A percentile compares a stretch with the other conserved stretches of the same genome.
phyloP scores from a whole-genome alignment of 768 basidiomycete genomes.

The Mycena belliarum region DNA sequence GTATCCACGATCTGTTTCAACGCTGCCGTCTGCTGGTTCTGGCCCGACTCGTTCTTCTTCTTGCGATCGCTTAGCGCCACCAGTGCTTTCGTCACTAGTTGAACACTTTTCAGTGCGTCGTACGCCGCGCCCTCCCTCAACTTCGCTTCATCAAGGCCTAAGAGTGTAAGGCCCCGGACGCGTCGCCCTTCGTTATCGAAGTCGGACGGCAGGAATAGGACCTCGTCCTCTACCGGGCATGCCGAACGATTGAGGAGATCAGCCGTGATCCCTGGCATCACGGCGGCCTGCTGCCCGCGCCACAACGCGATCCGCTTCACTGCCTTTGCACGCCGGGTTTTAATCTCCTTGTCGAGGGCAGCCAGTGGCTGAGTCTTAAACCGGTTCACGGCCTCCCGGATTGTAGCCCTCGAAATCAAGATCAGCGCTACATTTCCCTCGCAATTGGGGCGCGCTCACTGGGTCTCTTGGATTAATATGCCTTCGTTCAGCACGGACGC shows the following conservation, averaged over 20 bases:
- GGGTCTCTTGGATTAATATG: neutral
- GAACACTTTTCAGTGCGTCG: neutral
- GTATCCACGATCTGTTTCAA: neutral
- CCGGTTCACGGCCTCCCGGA: neutral
- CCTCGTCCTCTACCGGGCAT: neutral
- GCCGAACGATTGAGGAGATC: neutral
- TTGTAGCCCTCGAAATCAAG: neutral
- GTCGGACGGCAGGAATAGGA: neutral
- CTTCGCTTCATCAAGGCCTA: neutral
- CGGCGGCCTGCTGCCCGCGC: neutral
- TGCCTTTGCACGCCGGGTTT: neutral
- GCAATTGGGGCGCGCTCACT: neutral
- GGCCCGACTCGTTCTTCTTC: neutral
- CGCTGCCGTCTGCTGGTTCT: neutral
- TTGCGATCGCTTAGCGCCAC: neutral
- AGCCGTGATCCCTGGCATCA: neutral
- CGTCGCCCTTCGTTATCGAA: neutral
- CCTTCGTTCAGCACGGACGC: neutral
- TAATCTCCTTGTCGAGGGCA: neutral
- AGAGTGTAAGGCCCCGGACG: neutral
- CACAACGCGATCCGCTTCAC: neutral
- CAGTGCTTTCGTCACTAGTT: neutral
- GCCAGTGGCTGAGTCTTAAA: neutral
- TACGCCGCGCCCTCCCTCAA: neutral
- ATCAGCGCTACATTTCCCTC: neutral